Conservation (phyloP, 2,329 filamentous ascomycete species). For the Achaetomium macrosporum region DNA sequence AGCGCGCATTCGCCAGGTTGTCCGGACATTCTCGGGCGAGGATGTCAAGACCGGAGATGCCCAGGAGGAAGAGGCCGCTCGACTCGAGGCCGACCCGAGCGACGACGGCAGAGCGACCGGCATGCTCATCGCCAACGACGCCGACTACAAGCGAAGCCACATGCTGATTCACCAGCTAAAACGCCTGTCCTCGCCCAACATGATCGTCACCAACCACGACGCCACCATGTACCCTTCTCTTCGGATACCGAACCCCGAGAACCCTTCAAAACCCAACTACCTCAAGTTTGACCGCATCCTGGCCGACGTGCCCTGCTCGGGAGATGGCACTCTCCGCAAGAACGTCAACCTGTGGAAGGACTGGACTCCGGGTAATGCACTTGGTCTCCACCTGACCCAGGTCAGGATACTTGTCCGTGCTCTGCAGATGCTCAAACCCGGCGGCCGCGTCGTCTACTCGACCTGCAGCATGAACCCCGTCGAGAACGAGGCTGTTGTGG, state of each 20-base stretch:
- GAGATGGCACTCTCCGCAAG: constrained; percentile 90
- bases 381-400: constrained; percentile 84
- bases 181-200: constrained; percentile 89
- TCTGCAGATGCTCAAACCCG: constrained; percentile 91
- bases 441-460: constrained; percentile 91
- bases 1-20: constrained; percentile 67
- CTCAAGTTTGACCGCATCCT: constrained; percentile 96
- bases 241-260: constrained; percentile 60
- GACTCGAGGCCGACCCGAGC: constrained; percentile 53
- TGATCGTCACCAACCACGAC: constrained; percentile 97
- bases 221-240: constrained; percentile 93
- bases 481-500: constrained; percentile 90
- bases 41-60: constrained; percentile 48
- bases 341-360: constrained; percentile 93
- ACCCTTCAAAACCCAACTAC: constrained; percentile 56
- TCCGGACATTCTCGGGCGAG: constrained; percentile 57
- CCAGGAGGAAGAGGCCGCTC: constrained; percentile 39
- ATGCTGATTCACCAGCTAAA: constrained; percentile 98
- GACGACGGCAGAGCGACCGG: constrained; percentile 88
- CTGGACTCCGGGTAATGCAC: constrained; percentile 80
- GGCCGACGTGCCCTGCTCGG: constrained; percentile 94
- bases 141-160: constrained; percentile 93
- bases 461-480: constrained; percentile 99
- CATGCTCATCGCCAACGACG: constrained; percentile 89
- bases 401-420: constrained; percentile 84